Base-by-base conservation (phyloP, 306 rosid genomes). In the Vicia faba region DNA sequence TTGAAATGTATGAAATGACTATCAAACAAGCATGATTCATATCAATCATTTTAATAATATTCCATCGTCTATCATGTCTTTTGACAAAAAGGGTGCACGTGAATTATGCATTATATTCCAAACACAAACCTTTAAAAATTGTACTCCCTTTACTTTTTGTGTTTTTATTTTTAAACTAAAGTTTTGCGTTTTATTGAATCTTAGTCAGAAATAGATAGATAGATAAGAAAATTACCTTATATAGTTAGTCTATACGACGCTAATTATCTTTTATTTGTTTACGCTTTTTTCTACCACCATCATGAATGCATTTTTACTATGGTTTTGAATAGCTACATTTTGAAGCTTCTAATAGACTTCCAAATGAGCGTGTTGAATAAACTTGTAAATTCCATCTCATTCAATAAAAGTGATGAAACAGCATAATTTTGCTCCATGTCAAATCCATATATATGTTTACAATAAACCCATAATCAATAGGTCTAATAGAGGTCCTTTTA, bases 401-500 rank as follows among this genome's bases (percentile, higher is more conserved):
- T 31, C 8, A 31, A 31, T 31, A 31, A 31, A 31, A 60, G 29
- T 57, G 23, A 59, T 25, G 19, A 55, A 25, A 55, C 38, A 12
- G 3, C 18, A 55, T 12, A 6, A 25, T 26, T 55, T 13, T 26
- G 38, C 38, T 33, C 9, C 9, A 7, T 33, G 38, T 33, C 38
- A 33, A 33, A 33, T 33, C 9, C 38, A 33, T 33, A 33, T 31
- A 31, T 33, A 33, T 33, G 38, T 33, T 7, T 62, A 62, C 50
- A 40, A 58, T 12, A 6, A 15, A 31, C 15, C 20, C 64, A 58
- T 14, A 57, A 57, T 58, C 16, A 58, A 60, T 60, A 60, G 48
- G 31, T 60, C 48, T 16, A 60, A 60, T 35, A n/a, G 18, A 38
- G 15, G 33, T 64, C 16, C 9, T 62, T 43, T 72, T 64, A 64